Percentiles rank a stretch among this genome's conserved stretches.
phyloP scores from a whole-genome alignment of 2,329 filamentous ascomycete species.

The Fusarium nodosum region DNA sequence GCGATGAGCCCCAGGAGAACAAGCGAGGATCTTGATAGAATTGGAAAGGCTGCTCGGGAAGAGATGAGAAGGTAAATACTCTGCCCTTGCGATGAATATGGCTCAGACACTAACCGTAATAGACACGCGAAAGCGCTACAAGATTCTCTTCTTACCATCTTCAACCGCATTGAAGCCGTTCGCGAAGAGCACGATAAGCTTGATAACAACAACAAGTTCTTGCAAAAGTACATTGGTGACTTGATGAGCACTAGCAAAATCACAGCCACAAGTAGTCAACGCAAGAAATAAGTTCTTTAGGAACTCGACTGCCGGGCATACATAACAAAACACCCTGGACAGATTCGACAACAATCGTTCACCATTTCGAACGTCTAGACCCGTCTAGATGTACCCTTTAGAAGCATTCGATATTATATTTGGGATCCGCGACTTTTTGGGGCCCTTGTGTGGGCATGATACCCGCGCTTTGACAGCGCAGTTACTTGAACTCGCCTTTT shows the following conservation, averaged over 20 bases:
- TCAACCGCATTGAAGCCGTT: constrained; percentile 94
- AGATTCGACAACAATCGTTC: constrained; percentile 4
- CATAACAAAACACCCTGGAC: not conserved
- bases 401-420: constrained; percentile 32
- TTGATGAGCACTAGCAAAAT: constrained; percentile 89
- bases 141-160: constrained; percentile 87
- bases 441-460: constrained; percentile 50
- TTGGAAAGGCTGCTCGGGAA: constrained; percentile 84
- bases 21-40: constrained; percentile 88
- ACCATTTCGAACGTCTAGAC: constrained; percentile 26
- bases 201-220: constrained; percentile 95
- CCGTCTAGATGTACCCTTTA: constrained; percentile 23
- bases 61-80: constrained; percentile 68
- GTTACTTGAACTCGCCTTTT: constrained; percentile 34
- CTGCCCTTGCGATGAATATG: not conserved
- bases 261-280: constrained; percentile 67
- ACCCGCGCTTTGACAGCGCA: constrained; percentile 49
- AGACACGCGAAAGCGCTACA: constrained; percentile 92
- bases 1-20: constrained; percentile 95
- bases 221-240: constrained; percentile 98
- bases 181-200: constrained; percentile 96
- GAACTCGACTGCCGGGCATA: not conserved
- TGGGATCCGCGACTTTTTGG: constrained; percentile 45
- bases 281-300: constrained; percentile 63
- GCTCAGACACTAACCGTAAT: constrained; percentile 29